phyloP scores from a whole-genome alignment of 2,329 filamentous ascomycete species.

The Alternaria sp. region DNA sequence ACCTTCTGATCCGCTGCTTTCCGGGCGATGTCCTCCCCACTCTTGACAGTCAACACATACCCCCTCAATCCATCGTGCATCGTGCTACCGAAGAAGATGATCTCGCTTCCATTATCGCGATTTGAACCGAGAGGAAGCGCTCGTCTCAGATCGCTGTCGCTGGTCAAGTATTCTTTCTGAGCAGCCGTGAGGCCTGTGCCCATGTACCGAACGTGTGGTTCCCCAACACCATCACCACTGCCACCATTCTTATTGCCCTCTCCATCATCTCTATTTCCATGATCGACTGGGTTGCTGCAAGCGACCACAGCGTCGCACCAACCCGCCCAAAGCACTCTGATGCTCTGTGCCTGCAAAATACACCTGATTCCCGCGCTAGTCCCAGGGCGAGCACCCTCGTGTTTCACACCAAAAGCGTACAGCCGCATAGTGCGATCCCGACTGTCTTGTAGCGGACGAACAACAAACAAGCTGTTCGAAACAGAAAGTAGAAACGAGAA shows the following conservation, averaged over 20 bases:
- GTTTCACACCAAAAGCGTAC: not conserved
- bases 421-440: not conserved
- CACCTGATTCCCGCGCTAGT: not conserved
- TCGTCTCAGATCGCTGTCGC: not conserved
- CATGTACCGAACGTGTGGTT: slow-evolving; percentile 13
- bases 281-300: not conserved
- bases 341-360: not conserved
- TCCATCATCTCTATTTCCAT: not conserved
- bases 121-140: not conserved
- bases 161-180: slow-evolving; percentile 13
- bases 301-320: slow-evolving; percentile 39
- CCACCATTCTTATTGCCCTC: not conserved
- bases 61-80: slow-evolving; percentile 32
- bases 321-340: slow-evolving; percentile 36
- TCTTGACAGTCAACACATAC: slow-evolving; percentile 3
- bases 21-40: not conserved
- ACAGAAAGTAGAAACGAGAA: not conserved
- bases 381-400: not conserved
- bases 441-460: not conserved
- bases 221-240: not conserved
- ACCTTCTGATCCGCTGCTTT: slow-evolving; percentile 2
- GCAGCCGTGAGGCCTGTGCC: slow-evolving; percentile 23
- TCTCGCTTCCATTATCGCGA: not conserved
- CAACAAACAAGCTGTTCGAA: not conserved
- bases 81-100: slow-evolving; percentile 26